These are phyloP conservation scores for Arthrobotrys musiformis DNA, from an alignment of 2,329 filamentous ascomycete genomes.

Conservation along the genomic window DNA sequence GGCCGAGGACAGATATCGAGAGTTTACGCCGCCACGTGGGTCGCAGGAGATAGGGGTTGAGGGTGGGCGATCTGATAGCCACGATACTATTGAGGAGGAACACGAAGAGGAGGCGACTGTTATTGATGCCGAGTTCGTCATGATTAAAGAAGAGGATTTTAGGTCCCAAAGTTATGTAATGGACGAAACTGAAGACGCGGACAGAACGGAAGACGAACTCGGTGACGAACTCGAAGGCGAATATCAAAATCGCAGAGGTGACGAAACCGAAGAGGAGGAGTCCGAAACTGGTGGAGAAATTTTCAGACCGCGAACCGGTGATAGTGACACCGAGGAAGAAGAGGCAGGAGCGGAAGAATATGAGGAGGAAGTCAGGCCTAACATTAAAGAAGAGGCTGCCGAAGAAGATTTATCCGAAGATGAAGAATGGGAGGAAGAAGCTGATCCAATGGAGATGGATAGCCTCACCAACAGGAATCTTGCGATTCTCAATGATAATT, in stretches of 20 bases:
- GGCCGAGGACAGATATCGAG: background rate
- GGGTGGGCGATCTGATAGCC: background rate
- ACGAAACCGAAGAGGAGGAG: background rate
- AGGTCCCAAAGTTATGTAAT: background rate
- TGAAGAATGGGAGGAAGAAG: constrained; percentile 1
- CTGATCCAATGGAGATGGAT: constrained; percentile 31
- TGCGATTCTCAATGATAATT: constrained; percentile 27
- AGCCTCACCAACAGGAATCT: constrained; percentile 30
- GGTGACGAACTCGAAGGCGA: background rate
- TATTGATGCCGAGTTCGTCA: background rate
- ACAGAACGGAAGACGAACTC: background rate
- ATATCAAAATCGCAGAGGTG: background rate
- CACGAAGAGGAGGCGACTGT: constrained; percentile 3
- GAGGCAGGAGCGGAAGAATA: background rate
- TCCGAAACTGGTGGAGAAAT: background rate
- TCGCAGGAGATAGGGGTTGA: constrained; percentile 1
- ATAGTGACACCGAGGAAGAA: background rate
- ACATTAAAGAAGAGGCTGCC: background rate
- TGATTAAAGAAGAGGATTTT: constrained; percentile 2
- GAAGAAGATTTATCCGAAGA: background rate
- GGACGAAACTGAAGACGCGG: background rate
- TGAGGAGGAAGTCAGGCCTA: background rate
- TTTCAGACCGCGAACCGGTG: background rate
- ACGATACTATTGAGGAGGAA: constrained; percentile 6
- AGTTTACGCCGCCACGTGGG: background rate